These are phyloP conservation scores for Pyrrhoderma noxium DNA, from an alignment of 1,284 basidiomycete species.

Conservation along the genomic window DNA sequence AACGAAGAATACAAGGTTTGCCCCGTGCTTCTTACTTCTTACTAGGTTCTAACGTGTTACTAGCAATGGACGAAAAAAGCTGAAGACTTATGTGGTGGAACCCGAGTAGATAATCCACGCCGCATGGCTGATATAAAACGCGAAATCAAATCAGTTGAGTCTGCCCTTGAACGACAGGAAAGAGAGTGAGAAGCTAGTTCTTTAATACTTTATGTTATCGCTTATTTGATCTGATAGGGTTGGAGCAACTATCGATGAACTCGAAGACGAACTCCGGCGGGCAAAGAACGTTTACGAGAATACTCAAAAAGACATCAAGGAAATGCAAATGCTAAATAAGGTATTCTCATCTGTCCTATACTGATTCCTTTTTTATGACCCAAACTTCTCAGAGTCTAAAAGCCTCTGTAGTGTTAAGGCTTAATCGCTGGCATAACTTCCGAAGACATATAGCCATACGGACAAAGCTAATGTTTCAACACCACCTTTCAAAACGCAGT, in stretches of 20 bases:
- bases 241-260: constrained; percentile 72
- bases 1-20: constrained; percentile 53
- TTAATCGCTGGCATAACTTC: constrained; percentile 80
- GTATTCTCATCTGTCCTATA: constrained; percentile 29
- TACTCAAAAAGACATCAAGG: constrained; percentile 53
- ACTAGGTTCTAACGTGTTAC: background rate
- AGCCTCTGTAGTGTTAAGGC: constrained; percentile 56
- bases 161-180: constrained; percentile 64
- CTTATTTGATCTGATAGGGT: constrained; percentile 38
- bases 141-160: constrained; percentile 55
- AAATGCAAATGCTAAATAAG: constrained; percentile 57
- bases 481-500: constrained; percentile 78
- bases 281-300: constrained; percentile 48
- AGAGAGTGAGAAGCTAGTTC: constrained; percentile 40
- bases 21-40: background rate
- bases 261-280: constrained; percentile 62
- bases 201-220: background rate
- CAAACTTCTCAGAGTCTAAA: constrained; percentile 44
- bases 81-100: constrained; percentile 46
- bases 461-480: constrained; percentile 78
- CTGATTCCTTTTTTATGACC: constrained; percentile 10
- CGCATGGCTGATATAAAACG: constrained; percentile 49
- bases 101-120: constrained; percentile 50
- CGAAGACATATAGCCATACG: constrained; percentile 79
- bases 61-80: constrained; percentile 66